Conservation (phyloP, 1,284 basidiomycete species). For the Pseudozyma sp. region DNA sequence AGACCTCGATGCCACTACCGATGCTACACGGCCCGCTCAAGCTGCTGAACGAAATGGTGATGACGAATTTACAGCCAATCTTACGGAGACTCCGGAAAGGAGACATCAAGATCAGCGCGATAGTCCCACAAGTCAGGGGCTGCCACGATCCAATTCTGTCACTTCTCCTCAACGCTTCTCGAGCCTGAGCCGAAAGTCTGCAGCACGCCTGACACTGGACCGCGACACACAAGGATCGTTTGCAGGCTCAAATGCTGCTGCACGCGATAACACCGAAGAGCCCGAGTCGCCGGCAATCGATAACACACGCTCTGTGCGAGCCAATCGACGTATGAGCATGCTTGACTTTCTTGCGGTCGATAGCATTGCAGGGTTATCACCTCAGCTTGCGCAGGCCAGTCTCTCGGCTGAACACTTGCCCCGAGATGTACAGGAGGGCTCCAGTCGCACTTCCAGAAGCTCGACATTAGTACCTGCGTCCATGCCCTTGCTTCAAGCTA, state of each 20-base stretch:
- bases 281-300: slow-evolving; percentile 21
- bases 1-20: background rate
- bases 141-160: slow-evolving; percentile 17
- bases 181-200: slow-evolving; percentile 23
- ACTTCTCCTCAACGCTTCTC: slow-evolving; percentile 33
- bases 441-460: background rate
- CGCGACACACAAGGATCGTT: background rate
- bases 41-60: too few relatives aligned
- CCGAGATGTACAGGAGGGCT: slow-evolving; percentile 3
- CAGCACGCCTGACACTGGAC: slow-evolving; percentile 4
- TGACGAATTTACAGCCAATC: too few relatives aligned
- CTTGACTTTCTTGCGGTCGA: slow-evolving; percentile 44
- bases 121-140: background rate
- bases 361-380: background rate
- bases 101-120: background rate
- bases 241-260: slow-evolving; percentile 6
- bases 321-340: slow-evolving; percentile 46
- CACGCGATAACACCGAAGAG: slow-evolving; percentile 32
- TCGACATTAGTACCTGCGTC: slow-evolving; percentile 17
- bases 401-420: slow-evolving; percentile 35
- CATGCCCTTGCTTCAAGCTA: slow-evolving; percentile 37
- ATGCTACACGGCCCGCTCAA: background rate
- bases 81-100: too few relatives aligned
- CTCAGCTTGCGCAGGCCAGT: slow-evolving; percentile 19
- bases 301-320: slow-evolving; percentile 6